Evolutionary conservation across 1,284 basidiomycete genomes (phyloP), one percentile per base, ranked within the genome.

Genomic region (Leucoagaricus sp.): DNA sequence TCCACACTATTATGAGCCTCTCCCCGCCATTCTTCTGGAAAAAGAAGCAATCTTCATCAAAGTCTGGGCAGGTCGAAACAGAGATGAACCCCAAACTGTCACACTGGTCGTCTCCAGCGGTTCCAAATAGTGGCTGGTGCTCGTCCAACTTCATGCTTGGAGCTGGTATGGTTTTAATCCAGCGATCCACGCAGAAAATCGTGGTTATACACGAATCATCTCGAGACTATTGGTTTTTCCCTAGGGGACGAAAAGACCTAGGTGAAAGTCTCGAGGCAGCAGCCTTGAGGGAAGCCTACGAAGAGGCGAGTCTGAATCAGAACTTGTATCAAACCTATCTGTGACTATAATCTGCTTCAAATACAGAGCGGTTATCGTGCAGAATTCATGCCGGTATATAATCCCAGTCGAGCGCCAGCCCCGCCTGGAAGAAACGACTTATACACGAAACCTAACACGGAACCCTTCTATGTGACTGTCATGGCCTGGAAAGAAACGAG

Each of bases 211-310:
- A 77, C 47, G 79, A 84, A 38, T 65, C 62, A 1, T 52, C 65
- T 25, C 53, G 25, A 17, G 58, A 72, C 1, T 65, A 68, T 19
- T 87, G 76, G 76, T 85, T 87, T 63, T 71, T 87, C 1, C 85
- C 85, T 0, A 79, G 77, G 54, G 85, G 86, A 7, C 71, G 86
- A 52, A 88, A 87, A 65, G 85, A 87, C 64, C 61, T 80, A 0
- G 84, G 83, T 3, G 85, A 88, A 68, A 77, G 75, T 4, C 61
- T 87, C 12, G 84, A 86, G 64, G 66, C 76, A 41, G 66, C 85
- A 0, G 85, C 82, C 0, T 65, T 87, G 38, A 72, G 86, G 51
- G 85, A 87, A 68, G 84, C 80, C 2, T 82, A 85, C 64, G 85
- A 87, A 66, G 85, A 87, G 79, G 85, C 84, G 53, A 50, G 73